phyloP scores from a whole-genome alignment of 1,139 yeast genomes.

The Maudiozyma humilis region DNA sequence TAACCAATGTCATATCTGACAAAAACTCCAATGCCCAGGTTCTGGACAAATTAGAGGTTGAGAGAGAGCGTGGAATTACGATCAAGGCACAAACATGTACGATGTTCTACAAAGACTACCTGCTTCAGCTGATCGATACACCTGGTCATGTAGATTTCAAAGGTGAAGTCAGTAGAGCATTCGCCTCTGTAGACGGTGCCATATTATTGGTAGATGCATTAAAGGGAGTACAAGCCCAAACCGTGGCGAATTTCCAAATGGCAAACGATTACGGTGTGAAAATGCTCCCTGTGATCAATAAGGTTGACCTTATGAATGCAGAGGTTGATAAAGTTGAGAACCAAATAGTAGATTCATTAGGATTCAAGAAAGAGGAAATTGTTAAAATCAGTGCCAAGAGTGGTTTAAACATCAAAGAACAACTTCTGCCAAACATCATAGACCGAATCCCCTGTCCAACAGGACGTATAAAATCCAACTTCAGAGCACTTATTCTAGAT shows the following conservation, averaged over 20 bases:
- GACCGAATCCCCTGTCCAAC: constrained; percentile 68
- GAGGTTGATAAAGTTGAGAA: constrained; percentile 73
- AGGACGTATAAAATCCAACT: constrained; percentile 48
- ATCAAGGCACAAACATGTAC: constrained; percentile 95
- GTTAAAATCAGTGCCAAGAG: constrained; percentile 89
- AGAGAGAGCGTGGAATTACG: constrained; percentile 91
- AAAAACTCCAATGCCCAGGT: constrained; percentile 70
- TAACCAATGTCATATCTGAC: constrained; percentile 73
- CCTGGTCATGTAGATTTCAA: constrained; percentile 98
- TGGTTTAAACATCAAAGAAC: constrained; percentile 61
- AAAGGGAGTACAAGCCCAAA: constrained; percentile 96
- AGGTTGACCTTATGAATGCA: constrained; percentile 78
- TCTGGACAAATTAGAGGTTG: constrained; percentile 86
- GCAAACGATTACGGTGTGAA: constrained; percentile 82
- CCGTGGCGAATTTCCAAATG: constrained; percentile 87
- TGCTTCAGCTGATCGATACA: constrained; percentile 87
- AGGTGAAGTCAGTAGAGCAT: constrained; percentile 86
- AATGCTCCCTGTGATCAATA: constrained; percentile 82
- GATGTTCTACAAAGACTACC: constrained; percentile 75
- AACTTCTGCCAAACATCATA: constrained; percentile 70
- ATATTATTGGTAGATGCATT: constrained; percentile 83
- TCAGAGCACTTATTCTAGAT: constrained; percentile 78
- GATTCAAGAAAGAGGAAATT: constrained; percentile 64
- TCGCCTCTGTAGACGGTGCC: constrained; percentile 96
- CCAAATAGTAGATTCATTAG: constrained; percentile 79